Base-by-base conservation (phyloP, 495 filamentous ascomycete species). In the Daldinia grandis region DNA sequence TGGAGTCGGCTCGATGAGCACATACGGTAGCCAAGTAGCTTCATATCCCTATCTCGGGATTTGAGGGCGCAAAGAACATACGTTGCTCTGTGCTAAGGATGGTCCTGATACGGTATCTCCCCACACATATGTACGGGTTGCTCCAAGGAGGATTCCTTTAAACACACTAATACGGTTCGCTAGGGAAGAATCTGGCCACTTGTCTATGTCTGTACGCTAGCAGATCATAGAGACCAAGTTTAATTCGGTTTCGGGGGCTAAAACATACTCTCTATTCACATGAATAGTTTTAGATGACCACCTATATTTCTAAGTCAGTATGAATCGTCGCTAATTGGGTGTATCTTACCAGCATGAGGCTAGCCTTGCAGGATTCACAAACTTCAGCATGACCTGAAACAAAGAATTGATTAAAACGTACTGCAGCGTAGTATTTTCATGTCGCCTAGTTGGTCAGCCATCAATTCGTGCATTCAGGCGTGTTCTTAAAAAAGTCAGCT, bases 321-420 rank as follows among this genome's bases (percentile, higher is more conserved):
- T 53, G 42, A 58, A 35, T 38, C 40, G 27, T 64, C 53, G 33
- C 31, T 17, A 8, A 35, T 5, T 33, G 44, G 21, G n/a, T 44
- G 27, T 30, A 50, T 61, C 60, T 57, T 50, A 66, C 44, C 61
- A 56, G 35, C 27, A 51, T 42, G 37, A n/a, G 59, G 55, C 54
- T 51, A 64, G 55, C 56, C 56, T 61, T 49, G 69, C 12, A 73
- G 70, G 65, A 68, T 69, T 58, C 51, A 21, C 53, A 21, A 19
- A 10, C 55, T 53, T 53, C 44, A 62, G 70, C 70, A 58, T 65
- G 33, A 73, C 70, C 70, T 73, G 70, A 73, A 73, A 73, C 70
- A 62, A 64, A 35, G 58, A 47, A 40, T 66, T 65, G 61, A 69
- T 68, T 65, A 66, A 66, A 51, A 57, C 58, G 55, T 19, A 42